Conservation (phyloP, 805 yeast species). For the Metschnikowia continentalis region DNA sequence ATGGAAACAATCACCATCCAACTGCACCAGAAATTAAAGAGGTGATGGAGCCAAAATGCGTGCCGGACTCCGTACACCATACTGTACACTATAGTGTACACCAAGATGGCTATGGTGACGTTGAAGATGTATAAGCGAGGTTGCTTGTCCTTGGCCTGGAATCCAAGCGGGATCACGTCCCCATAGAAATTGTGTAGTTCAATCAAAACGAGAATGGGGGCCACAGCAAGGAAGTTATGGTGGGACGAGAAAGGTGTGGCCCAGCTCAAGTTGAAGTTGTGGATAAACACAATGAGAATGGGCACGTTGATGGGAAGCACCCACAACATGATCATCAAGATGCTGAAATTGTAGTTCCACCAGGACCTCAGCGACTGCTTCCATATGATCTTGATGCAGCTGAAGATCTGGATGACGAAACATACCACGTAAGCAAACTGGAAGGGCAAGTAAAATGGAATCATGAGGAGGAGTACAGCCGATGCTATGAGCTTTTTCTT, state of each 20-base stretch:
- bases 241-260: constrained; percentile 81
- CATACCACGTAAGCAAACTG: constrained; percentile 71
- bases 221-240: constrained; percentile 73
- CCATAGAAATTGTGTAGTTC: constrained; percentile 41
- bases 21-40: constrained; percentile 62
- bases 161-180: constrained; percentile 35
- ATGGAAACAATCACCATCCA: constrained; percentile 33
- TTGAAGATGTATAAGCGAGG: constrained; percentile 3
- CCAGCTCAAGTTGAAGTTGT: constrained; percentile 74
- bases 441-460: constrained; percentile 68
- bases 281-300: constrained; percentile 73
- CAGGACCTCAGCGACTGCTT: constrained; percentile 14
- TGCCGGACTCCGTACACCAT: constrained; percentile 74
- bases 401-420: constrained; percentile 53
- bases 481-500: constrained; percentile 26
- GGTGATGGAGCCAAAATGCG: constrained; percentile 79
- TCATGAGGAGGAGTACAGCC: constrained; percentile 37
- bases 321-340: constrained; percentile 70
- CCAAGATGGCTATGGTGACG: constrained; percentile 28
- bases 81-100: constrained; percentile 56
- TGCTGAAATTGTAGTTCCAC: constrained; percentile 59
- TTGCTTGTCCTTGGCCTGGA: constrained; percentile 1
- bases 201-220: constrained; percentile 63
- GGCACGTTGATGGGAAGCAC: constrained; percentile 77
- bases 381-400: constrained; percentile 36